These are phyloP conservation scores for Botrytis pseudocinerea DNA, from an alignment of 2,329 filamentous ascomycete genomes.

Conservation along the genomic window DNA sequence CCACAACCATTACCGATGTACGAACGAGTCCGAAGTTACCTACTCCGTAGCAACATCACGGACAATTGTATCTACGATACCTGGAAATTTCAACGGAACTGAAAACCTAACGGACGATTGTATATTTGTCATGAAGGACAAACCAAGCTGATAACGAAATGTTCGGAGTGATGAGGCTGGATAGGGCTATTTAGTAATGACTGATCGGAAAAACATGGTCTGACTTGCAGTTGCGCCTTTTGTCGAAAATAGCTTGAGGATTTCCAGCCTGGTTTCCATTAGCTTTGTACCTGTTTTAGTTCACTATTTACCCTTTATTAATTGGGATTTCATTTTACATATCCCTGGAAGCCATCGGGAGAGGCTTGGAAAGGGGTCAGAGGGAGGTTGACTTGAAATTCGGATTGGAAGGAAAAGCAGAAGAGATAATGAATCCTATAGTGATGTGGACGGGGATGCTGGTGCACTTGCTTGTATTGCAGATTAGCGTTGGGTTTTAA, in stretches of 20 bases:
- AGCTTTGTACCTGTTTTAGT: conserved; percentile 5
- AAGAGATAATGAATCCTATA: conserved; percentile 6
- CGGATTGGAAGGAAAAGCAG: background rate
- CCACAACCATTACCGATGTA: conserved; percentile 9
- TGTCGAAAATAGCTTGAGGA: background rate
- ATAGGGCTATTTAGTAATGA: background rate
- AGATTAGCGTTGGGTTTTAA: conserved; percentile 20
- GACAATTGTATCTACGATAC: background rate
- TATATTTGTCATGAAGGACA: background rate
- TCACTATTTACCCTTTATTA: background rate
- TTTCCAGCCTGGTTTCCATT: background rate
- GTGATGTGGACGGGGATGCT: conserved; percentile 4
- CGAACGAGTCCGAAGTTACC: conserved; percentile 4
- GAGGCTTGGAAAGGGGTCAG: background rate
- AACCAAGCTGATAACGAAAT: conserved; percentile 4
- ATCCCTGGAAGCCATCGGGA: background rate
- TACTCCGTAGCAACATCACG: conserved; percentile 9
- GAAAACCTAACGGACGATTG: background rate
- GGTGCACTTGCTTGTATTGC: conserved; percentile 18
- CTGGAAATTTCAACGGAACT: background rate
- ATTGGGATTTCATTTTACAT: conserved; percentile 8
- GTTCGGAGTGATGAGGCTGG: background rate
- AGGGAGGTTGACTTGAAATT: background rate
- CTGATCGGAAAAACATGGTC: background rate
- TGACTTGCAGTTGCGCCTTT: background rate